Percentiles rank a stretch among this genome's conserved stretches.
Evolutionary conservation across 345 rosid genomes (phyloP).

Genomic region (Pseudoturritis turrita): DNA sequence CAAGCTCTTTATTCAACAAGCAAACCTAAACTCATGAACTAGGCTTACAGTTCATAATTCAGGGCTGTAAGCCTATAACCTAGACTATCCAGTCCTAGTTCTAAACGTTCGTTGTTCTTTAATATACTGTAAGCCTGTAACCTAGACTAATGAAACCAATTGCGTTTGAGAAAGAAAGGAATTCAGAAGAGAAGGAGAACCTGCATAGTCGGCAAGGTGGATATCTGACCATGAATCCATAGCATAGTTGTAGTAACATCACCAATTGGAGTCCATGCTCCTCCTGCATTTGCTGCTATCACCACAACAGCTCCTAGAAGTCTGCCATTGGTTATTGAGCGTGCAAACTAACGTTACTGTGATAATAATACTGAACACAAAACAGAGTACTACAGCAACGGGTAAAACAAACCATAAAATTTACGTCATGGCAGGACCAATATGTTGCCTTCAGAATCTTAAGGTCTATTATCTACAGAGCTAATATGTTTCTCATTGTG

Average conservation of each 20-base stretch:
- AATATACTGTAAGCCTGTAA: neutral
- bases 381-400: neutral
- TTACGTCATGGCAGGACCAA: neutral
- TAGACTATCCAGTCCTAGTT: neutral
- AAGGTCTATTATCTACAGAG: neutral
- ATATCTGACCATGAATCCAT: constrained; percentile 96
- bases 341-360: neutral
- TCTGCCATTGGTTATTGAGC: constrained; percentile 40
- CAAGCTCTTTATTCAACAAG: neutral
- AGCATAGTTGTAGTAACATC: constrained; percentile 98
- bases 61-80: neutral
- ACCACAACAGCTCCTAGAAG: constrained; percentile 93
- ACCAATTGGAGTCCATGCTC: constrained; percentile 99
- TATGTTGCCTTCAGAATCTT: neutral
- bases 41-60: neutral
- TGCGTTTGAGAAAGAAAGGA: neutral
- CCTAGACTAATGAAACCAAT: neutral
- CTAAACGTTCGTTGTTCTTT: neutral
- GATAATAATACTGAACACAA: neutral
- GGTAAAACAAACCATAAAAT: neutral
- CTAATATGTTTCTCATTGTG: neutral
- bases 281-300: constrained; percentile 97
- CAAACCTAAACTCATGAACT: neutral
- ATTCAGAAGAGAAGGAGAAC: constrained; percentile 33
- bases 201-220: constrained; percentile 86